Percentiles rank a stretch among this genome's conserved stretches.
Evolutionary conservation across 2,329 filamentous ascomycete species (phyloP).

Genomic region (Alternaria triticimaculans): DNA sequence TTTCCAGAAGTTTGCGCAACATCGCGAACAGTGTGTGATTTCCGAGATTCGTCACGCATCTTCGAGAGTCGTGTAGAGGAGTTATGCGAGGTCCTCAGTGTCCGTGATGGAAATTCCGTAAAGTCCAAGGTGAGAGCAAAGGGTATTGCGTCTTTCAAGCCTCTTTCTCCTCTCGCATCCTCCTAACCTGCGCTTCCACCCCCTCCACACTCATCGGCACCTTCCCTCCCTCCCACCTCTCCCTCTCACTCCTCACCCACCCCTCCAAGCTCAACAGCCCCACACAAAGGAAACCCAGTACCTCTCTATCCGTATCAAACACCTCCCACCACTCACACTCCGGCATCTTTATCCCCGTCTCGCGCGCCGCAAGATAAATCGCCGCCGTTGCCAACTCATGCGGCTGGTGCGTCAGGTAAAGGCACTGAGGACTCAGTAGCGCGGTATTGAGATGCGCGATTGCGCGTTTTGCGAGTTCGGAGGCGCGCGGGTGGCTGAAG

Average conservation of each 20-base stretch:
- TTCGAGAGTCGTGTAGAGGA: background rate
- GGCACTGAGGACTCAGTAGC: conserved; percentile 82
- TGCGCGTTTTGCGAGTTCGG: conserved; percentile 67
- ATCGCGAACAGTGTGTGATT: background rate
- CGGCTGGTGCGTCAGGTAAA: conserved; percentile 93
- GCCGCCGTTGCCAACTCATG: conserved; percentile 83
- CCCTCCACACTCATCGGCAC: conserved; percentile 66
- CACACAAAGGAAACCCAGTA: conserved; percentile 90
- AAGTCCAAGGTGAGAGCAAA: background rate
- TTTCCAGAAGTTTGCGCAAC: background rate
- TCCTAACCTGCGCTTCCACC: conserved; percentile 67
- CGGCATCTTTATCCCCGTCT: conserved; percentile 78
- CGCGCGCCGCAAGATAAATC: conserved; percentile 86
- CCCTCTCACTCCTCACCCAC: conserved; percentile 67
- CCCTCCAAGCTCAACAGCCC: conserved; percentile 79
- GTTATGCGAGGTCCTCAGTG: no score
- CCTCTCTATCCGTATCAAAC: conserved; percentile 93
- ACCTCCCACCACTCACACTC: conserved; percentile 96
- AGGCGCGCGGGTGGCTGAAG: conserved; percentile 53
- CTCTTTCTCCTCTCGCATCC: conserved; percentile 41
- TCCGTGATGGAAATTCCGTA: background rate
- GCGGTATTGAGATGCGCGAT: conserved; percentile 86
- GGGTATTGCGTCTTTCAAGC: background rate
- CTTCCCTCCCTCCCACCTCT: conserved; percentile 57
- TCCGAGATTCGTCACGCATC: background rate